Percentiles rank a stretch among this genome's conserved stretches.
These are phyloP conservation scores for Steccherinum ochraceum DNA, from an alignment of 768 basidiomycete genomes.

Conservation along the genomic window DNA sequence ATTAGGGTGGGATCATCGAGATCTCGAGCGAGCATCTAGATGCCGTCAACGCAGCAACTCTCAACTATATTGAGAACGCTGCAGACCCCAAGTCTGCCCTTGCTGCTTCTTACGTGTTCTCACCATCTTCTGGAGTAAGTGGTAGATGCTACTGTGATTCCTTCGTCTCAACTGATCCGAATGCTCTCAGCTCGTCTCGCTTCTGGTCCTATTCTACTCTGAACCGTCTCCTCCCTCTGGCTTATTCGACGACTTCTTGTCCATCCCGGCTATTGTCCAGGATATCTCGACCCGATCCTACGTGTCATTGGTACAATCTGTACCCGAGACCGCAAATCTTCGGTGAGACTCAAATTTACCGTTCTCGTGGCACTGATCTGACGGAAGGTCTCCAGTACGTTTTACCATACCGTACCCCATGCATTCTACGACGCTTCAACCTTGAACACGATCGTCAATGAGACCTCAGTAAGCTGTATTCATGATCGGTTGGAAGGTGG, in stretches of 20 bases:
- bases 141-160: background rate
- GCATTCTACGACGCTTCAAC: conserved; percentile 11
- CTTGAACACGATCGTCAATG: conserved; percentile 36
- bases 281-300: conserved; percentile 37
- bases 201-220: conserved; percentile 52
- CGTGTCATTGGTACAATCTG: conserved; percentile 31
- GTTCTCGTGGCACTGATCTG: too few species aligned
- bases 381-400: too few species aligned
- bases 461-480: conserved; percentile 30
- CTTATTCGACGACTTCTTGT: conserved; percentile 46
- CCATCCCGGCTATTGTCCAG: conserved; percentile 31
- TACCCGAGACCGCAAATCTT: conserved; percentile 18
- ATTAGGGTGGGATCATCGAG: conserved; percentile 38
- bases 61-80: conserved; percentile 33
- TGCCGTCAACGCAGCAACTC: conserved; percentile 28
- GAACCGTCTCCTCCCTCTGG: conserved; percentile 41
- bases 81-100: conserved; percentile 47
- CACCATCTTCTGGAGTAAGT: conserved; percentile 6
- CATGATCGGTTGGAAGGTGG: too few species aligned
- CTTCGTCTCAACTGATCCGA: background rate
- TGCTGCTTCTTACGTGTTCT: conserved; percentile 38
- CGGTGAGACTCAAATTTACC: too few species aligned
- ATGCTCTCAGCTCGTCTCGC: conserved; percentile 2
- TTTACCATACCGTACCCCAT: background rate
- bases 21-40: conserved; percentile 16